Evolutionary conservation across 164 flowering plant genomes (phyloP).

Genomic region (Litsea cubeba): DNA sequence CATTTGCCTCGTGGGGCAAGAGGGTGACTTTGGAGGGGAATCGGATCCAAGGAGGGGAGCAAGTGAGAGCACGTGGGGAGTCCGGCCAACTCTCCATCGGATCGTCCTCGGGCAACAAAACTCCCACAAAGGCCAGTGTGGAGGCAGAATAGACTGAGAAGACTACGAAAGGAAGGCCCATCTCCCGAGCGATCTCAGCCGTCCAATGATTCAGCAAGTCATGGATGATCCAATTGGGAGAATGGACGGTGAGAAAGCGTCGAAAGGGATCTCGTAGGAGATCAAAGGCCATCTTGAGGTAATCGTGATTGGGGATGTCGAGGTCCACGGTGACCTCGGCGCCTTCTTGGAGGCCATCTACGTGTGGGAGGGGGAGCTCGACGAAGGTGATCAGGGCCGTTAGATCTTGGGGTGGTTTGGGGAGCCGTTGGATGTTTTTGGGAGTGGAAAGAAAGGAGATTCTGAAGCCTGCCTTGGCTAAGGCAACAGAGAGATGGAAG

Average conservation of each 20-base stretch:
- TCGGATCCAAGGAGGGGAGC: constrained; percentile 34
- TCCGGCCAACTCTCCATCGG: neutral
- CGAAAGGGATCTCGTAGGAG: constrained; percentile 7
- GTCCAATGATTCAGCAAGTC: constrained; percentile 29
- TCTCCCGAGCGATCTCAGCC: constrained; percentile 10
- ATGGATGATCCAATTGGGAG: constrained; percentile 30
- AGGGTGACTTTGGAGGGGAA: constrained; percentile 23
- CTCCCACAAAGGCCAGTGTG: constrained; percentile 7
- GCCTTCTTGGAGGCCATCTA: constrained; percentile 15
- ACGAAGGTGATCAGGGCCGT: neutral
- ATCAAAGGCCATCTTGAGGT: constrained; percentile 30
- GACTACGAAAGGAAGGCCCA: constrained; percentile 13
- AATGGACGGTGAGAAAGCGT: constrained; percentile 7
- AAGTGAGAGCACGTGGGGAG: constrained; percentile 17
- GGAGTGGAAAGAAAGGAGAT: constrained; percentile 13
- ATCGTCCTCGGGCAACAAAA: neutral
- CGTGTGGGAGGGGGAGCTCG: constrained; percentile 2
- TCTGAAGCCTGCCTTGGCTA: constrained; percentile 6
- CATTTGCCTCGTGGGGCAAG: constrained; percentile 11
- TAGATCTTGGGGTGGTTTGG: constrained; percentile 2
- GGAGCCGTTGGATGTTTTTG: constrained; percentile 11
- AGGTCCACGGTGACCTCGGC: constrained; percentile 32
- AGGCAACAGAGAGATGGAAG: constrained; percentile 10
- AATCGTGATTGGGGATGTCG: constrained; percentile 6
- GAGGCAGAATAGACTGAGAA: constrained; percentile 19